Base-by-base conservation (phyloP, 306 rosid species). In the Rubus parviflorus region DNA sequence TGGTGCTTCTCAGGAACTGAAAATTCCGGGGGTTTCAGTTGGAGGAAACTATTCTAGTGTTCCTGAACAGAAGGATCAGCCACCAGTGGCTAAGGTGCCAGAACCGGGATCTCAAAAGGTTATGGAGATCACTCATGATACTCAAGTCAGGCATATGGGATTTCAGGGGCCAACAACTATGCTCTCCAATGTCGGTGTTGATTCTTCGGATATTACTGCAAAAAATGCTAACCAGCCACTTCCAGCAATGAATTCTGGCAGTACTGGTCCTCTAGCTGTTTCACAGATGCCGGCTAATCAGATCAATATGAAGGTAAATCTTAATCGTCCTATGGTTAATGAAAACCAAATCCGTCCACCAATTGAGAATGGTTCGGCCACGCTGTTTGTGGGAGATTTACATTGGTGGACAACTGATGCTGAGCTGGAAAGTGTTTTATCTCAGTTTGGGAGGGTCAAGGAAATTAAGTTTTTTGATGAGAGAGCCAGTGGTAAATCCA, bases 361-460 rank as follows among this genome's bases (percentile, higher is more conserved):
- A 9, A 35, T 65, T 35, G 85, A 85, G 69, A 78, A 81, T 60
- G 86, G 83, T 74, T 68, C 83, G 12, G 58, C 83, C 65, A 73
- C 43, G 58, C 68, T 86, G 70, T 86, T 86, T 76, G 89, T 86
- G 63, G 89, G 89, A 52, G 89, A 86, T 20, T 74, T 86, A 30
- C 87, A 86, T 76, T 86, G 89, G 89, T 86, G 89, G 89, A 86
- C 89, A n/a, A 86, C 89, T 67, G 89, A 86, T 81, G 78, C 87
- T 41, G 89, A 86, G 72, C 57, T 83, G 46, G 89, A 83, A 69
- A 49, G 71, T 54, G 73, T 66, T 52, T 48, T 83, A 47, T 77
- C 81, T 22, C 83, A 83, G 64, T 86, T 83, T 73, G 89, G 89
- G 19, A 75, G 77, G 78, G 84, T 86, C 54, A 86, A 86, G 82